phyloP scores from a whole-genome alignment of 306 rosid genomes.

The Albizia julibrissin region DNA sequence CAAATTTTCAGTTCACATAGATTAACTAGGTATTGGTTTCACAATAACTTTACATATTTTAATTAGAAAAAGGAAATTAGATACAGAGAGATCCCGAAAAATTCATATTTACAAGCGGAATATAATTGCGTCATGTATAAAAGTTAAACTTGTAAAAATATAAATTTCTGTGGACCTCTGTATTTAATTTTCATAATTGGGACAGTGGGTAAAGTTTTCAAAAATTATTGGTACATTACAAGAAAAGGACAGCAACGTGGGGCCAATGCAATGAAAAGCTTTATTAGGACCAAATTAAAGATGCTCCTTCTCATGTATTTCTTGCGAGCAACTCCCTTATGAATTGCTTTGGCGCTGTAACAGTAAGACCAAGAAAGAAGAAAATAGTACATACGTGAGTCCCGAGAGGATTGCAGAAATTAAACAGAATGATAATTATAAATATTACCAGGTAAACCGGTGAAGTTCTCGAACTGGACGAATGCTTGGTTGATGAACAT shows the following conservation, averaged over 20 bases:
- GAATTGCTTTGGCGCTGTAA: slow-evolving; percentile 57
- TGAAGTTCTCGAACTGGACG: slow-evolving; percentile 61
- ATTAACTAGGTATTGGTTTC: not conserved
- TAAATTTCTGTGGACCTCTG: too few species aligned
- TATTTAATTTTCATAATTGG: not conserved
- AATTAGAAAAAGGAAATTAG: too few species aligned
- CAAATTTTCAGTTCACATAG: not conserved
- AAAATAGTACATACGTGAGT: not conserved
- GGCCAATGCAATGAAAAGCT: not conserved
- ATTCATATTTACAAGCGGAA: too few species aligned
- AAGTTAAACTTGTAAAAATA: too few species aligned
- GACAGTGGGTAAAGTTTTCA: not conserved
- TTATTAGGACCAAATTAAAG: not conserved
- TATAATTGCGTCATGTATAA: too few species aligned
- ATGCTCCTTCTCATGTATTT: not conserved
- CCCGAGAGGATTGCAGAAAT: not conserved
- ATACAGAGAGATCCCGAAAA: too few species aligned
- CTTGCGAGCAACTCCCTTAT: not conserved
- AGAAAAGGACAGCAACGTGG: not conserved
- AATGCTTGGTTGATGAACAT: slow-evolving; percentile 77
- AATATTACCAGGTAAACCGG: slow-evolving; percentile 35
- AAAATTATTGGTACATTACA: too few species aligned
- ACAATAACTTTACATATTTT: not conserved
- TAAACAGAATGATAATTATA: too few species aligned
- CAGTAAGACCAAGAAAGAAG: not conserved